Percentiles rank a stretch among this genome's conserved stretches.
phyloP scores from a whole-genome alignment of 345 rosid genomes.

The Mallotus nudiflorus region DNA sequence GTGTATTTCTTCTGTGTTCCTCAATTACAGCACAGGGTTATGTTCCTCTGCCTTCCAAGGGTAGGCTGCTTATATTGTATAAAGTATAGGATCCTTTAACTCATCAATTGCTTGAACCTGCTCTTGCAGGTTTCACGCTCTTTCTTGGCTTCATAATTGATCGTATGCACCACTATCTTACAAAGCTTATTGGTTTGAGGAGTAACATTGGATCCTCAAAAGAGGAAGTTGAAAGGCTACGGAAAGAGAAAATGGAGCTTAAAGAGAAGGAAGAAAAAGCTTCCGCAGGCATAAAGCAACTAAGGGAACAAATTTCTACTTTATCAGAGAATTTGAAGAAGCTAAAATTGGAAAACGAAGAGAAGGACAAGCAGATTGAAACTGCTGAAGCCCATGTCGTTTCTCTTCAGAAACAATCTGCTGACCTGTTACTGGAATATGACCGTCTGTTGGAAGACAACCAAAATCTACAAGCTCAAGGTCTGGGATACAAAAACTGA shows the following conservation, averaged over 20 bases:
- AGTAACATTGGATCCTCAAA: conserved; percentile 57
- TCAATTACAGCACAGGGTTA: too few species aligned
- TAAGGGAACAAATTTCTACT: conserved; percentile 48
- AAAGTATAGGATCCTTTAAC: background rate
- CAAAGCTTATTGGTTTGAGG: conserved; percentile 62
- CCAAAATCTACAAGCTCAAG: conserved; percentile 77
- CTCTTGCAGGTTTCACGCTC: conserved; percentile 73
- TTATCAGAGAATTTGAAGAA: conserved; percentile 59
- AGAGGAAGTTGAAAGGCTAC: conserved; percentile 62
- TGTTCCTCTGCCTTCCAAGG: background rate
- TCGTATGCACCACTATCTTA: conserved; percentile 77
- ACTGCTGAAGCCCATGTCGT: conserved; percentile 79
- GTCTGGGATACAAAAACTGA: conserved; percentile 46
- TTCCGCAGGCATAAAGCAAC: conserved; percentile 50
- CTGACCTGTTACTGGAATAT: conserved; percentile 81
- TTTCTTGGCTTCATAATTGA: conserved; percentile 90
- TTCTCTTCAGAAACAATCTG: conserved; percentile 81
- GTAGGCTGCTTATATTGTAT: background rate
- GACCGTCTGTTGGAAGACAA: conserved; percentile 83
- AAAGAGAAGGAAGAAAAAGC: conserved; percentile 72
- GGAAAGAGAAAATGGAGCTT: conserved; percentile 52
- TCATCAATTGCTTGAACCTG: conserved; percentile 18
- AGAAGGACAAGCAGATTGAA: conserved; percentile 67
- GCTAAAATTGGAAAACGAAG: conserved; percentile 60
- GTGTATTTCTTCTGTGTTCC: too few species aligned